Conservation (phyloP, 139 green algal genomes). For the Desmodesmus armatus region DNA sequence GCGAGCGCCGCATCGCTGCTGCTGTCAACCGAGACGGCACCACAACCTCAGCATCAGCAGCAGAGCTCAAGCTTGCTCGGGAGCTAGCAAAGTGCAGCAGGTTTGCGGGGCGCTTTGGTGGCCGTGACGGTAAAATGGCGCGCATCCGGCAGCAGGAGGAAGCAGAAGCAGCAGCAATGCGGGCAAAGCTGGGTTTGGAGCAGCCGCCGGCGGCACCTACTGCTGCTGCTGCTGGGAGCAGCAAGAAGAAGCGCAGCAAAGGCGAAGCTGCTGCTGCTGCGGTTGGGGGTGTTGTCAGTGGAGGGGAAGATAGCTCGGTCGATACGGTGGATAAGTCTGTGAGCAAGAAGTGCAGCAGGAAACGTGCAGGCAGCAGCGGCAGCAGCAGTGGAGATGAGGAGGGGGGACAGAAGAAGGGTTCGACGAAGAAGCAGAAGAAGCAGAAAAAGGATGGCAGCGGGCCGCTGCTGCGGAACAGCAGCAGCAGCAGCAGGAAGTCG, state of each 20-base stretch:
- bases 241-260: background rate
- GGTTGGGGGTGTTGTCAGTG: background rate
- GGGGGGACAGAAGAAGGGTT: no score
- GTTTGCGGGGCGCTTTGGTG: slow-evolving; percentile 73
- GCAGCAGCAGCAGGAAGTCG: slow-evolving; percentile 17
- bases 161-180: slow-evolving; percentile 46
- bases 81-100: slow-evolving; percentile 71
- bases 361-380: slow-evolving; percentile 24
- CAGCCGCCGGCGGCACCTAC: background rate
- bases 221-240: background rate
- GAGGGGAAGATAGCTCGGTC: no score
- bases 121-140: slow-evolving; percentile 83
- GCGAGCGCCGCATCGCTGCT: background rate
- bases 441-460: background rate
- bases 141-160: slow-evolving; percentile 65
- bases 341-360: slow-evolving; percentile 29
- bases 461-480: slow-evolving; percentile 29
- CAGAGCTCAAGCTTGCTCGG: slow-evolving; percentile 74
- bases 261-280: background rate
- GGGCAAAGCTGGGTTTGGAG: background rate
- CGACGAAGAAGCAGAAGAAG: slow-evolving; percentile 25
- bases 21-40: slow-evolving; percentile 79
- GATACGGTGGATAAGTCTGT: no score
- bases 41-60: slow-evolving; percentile 51
- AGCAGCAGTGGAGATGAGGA: slow-evolving; percentile 15